phyloP scores from a whole-genome alignment of 2,329 filamentous ascomycete species.

The Nemania abortiva region DNA sequence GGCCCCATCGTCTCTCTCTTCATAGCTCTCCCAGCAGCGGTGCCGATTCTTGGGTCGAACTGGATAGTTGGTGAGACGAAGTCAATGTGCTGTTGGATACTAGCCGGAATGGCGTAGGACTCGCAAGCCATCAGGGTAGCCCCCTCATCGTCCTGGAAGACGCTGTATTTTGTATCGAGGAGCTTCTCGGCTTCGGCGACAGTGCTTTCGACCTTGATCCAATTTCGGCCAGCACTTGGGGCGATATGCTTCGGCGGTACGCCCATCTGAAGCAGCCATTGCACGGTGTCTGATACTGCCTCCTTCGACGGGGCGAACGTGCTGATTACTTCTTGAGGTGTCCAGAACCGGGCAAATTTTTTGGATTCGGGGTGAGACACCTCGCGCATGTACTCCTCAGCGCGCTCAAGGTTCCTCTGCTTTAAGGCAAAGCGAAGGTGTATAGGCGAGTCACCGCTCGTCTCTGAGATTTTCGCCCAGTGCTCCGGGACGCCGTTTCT shows the following conservation, averaged over 20 bases:
- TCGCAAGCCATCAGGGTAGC: slow-evolving; percentile 21
- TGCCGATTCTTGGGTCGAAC: slow-evolving; percentile 23
- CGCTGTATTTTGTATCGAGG: slow-evolving; percentile 20
- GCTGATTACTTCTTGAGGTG: slow-evolving; percentile 23
- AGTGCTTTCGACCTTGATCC: slow-evolving; percentile 29
- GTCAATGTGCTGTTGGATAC: slow-evolving; percentile 24
- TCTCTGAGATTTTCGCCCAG: slow-evolving; percentile 17
- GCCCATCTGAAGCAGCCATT: slow-evolving; percentile 26
- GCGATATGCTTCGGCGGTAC: slow-evolving; percentile 9
- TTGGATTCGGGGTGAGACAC: slow-evolving; percentile 29
- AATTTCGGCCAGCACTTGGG: slow-evolving; percentile 20
- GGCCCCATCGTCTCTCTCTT: slow-evolving; percentile 17
- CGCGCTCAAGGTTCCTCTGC: slow-evolving; percentile 27
- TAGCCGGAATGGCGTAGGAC: slow-evolving; percentile 15
- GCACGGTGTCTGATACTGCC: slow-evolving; percentile 11
- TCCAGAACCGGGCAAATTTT: slow-evolving; percentile 28
- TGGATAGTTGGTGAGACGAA: slow-evolving; percentile 32
- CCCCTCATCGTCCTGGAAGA: slow-evolving; percentile 21
- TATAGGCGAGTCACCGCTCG: slow-evolving; percentile 8
- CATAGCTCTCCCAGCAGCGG: neutral
- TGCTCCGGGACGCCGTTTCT: slow-evolving; percentile 12
- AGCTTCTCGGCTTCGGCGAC: slow-evolving; percentile 30
- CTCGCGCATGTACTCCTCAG: slow-evolving; percentile 24
- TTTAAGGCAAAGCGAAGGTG: slow-evolving; percentile 29
- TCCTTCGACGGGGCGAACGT: slow-evolving; percentile 25